Evolutionary conservation across 2,329 filamentous ascomycete genomes (phyloP), one percentile per base, ranked within the genome.

Genomic region (Penicillium concentricum): DNA sequence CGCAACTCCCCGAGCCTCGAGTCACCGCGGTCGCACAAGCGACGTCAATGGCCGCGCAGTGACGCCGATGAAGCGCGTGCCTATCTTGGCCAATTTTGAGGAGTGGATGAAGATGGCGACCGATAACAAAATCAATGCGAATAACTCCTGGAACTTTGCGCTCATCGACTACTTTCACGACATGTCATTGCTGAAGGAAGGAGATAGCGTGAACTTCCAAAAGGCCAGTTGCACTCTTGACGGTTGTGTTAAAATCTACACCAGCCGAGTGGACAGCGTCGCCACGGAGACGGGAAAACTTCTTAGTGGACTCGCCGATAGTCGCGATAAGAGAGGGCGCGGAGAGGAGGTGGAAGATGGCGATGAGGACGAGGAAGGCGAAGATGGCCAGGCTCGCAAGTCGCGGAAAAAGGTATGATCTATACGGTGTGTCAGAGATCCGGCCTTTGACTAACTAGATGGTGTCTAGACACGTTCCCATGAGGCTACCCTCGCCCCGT

Each of bases 51-150:
- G 88, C 90, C 44, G 86, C 32, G 90, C 89, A 37, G 89, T 96
- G 52, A 97, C 94, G 58, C 94, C 93, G 52, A 93, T 96, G 88
- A 96, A 96, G 82, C 89, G 92, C 59, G 91, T 96, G 28, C 94
- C 94, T 1, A 89, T 99, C 67, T 81, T 99, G 53, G 94, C 94
- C 69, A 99, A 99, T 76, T 99, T 97, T 68, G 94, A 99, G 74
- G 94, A 99, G 74, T 97, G 93, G 94, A 97, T 99, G 92, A 99
- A 97, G 82, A 96, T 99, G 92, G 94, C 94, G 2, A 97, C 94
- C 16, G 94, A 99, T 79, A 99, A 99, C 79, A 94, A 94, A 77
- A 99, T 99, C 81, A 99, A 97, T 73, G 93, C 94, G 47, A 87
- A 89, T 58, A 99, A 99, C 75, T 97, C 92, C 30, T 99, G 94